A percentile compares a stretch with the other conserved stretches of the same genome.
These are phyloP conservation scores for Besnoitia besnoiti DNA, from an alignment of 169 alveolate genomes.

Conservation along the genomic window DNA sequence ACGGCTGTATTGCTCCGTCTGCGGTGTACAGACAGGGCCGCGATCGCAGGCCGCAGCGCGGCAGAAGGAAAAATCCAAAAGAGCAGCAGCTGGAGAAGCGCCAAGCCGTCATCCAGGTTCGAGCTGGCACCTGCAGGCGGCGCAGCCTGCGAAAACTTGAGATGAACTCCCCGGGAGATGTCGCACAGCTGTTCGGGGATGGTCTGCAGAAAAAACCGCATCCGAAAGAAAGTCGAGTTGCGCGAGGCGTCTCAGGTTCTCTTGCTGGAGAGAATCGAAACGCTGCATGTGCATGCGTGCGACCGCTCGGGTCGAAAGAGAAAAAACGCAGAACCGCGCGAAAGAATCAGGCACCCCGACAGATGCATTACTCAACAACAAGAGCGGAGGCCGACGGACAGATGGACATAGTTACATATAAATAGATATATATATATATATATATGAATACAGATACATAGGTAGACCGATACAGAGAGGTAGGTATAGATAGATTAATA, in stretches of 20 bases:
- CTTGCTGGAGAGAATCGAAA: not conserved
- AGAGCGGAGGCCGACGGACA: no score
- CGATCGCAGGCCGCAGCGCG: conserved; percentile 76
- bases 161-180: conserved; percentile 41
- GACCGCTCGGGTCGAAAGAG: not conserved
- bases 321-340: no score
- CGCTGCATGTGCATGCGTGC: not conserved
- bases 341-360: no score
- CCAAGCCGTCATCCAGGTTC: not conserved
- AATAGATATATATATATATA: no score
- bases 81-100: conserved; percentile 60
- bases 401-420: no score
- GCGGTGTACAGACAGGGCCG: conserved; percentile 79
- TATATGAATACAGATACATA: no score
- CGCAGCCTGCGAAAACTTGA: conserved; percentile 26
- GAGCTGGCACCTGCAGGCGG: not conserved
- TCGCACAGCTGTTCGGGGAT: conserved; percentile 50
- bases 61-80: conserved; percentile 85
- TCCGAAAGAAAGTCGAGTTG: not conserved
- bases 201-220: not conserved
- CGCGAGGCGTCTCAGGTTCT: not conserved
- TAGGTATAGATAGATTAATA: no score
- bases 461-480: no score
- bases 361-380: no score
- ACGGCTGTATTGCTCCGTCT: conserved; percentile 83